Conservation (phyloP, 768 basidiomycete genomes). For the Rhodotorula sphaerocarpa region DNA sequence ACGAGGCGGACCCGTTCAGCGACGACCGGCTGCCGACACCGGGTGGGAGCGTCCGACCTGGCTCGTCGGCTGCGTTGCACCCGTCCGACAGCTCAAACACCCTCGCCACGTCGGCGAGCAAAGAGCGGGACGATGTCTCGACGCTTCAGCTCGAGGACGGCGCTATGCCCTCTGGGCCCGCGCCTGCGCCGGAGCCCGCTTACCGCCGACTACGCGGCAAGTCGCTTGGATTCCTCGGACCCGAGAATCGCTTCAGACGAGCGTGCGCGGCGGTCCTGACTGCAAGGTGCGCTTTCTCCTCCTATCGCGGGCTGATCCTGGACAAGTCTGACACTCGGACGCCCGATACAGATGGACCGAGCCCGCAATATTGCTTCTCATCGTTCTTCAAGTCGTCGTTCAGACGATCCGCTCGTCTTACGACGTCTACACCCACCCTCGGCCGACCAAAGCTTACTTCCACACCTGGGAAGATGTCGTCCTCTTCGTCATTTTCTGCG, state of each 20-base stretch:
- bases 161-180: slow-evolving; percentile 8
- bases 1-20: neutral
- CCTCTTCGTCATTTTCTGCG: slow-evolving; percentile 70
- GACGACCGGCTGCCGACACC: neutral
- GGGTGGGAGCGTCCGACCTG: neutral
- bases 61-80: neutral
- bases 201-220: slow-evolving; percentile 45
- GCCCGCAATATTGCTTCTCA: slow-evolving; percentile 69
- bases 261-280: slow-evolving; percentile 61
- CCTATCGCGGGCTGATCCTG: too few species aligned
- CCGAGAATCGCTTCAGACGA: slow-evolving; percentile 57
- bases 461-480: slow-evolving; percentile 79
- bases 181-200: neutral
- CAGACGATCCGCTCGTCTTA: slow-evolving; percentile 70
- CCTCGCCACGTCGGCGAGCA: neutral
- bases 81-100: neutral
- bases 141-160: neutral
- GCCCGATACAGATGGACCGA: slow-evolving; percentile 84
- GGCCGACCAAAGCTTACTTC: slow-evolving; percentile 60
- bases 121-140: neutral
- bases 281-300: slow-evolving; percentile 53
- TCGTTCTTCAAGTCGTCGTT: slow-evolving; percentile 72
- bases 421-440: slow-evolving; percentile 47
- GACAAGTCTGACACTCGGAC: neutral
- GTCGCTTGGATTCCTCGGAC: slow-evolving; percentile 68